These are phyloP conservation scores for Zygnema circumcarinatum DNA, from an alignment of 139 green algal species.

Conservation along the genomic window DNA sequence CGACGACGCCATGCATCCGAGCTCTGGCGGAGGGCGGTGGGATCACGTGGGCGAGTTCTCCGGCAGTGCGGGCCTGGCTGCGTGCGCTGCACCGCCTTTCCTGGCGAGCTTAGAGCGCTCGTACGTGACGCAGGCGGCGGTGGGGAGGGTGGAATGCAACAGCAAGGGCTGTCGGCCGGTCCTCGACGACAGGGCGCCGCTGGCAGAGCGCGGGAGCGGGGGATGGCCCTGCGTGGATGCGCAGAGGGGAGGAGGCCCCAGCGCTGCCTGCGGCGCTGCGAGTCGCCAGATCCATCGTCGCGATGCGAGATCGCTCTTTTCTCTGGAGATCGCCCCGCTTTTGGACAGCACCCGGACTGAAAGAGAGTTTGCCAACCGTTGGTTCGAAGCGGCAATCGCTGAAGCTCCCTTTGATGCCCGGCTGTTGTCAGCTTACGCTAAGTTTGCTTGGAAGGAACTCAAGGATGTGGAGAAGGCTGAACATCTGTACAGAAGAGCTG, in stretches of 20 bases:
- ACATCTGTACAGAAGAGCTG: conserved; percentile 1
- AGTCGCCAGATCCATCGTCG: not conserved
- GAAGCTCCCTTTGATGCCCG: conserved; percentile 1
- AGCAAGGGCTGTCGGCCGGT: conserved; percentile 32
- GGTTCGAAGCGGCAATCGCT: conserved; percentile 9
- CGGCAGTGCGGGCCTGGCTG: not conserved
- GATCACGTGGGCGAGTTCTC: not conserved
- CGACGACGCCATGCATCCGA: not conserved
- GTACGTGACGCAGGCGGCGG: conserved; percentile 8
- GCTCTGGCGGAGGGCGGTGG: not conserved
- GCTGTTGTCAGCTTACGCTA: conserved; percentile 4
- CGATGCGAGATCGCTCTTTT: not conserved
- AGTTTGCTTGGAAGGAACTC: conserved; percentile 21
- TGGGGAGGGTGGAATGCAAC: conserved; percentile 28
- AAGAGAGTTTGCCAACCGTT: not conserved
- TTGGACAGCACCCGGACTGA: conserved; percentile 5
- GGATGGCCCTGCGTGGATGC: not conserved
- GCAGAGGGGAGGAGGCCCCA: not conserved
- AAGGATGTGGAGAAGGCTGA: conserved; percentile 3
- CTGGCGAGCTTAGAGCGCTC: conserved; percentile 25
- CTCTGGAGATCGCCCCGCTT: conserved; percentile 17
- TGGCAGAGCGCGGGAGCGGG: not conserved
- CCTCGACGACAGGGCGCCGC: not conserved
- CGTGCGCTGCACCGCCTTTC: not conserved
- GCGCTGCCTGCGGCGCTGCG: not conserved